Evolutionary conservation across 2,329 filamentous ascomycete species (phyloP).

Genomic region (Claviceps cyperi): DNA sequence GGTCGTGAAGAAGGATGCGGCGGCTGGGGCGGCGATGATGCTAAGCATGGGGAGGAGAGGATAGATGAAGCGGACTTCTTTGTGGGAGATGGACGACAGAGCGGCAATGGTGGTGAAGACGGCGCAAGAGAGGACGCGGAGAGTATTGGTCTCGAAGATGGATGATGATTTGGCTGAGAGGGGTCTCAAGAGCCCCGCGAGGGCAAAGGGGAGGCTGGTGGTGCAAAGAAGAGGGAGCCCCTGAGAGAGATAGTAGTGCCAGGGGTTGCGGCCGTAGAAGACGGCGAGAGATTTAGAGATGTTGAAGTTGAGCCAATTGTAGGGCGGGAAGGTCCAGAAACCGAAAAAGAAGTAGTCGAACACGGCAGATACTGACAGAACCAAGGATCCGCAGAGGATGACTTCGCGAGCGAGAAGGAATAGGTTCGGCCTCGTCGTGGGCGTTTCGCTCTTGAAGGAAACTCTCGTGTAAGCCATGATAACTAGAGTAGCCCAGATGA

Average conservation of each 20-base stretch:
- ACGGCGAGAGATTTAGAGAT: constrained; percentile 73
- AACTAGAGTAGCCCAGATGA: constrained; percentile 66
- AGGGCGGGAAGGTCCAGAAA: constrained; percentile 74
- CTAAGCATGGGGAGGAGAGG: constrained; percentile 80
- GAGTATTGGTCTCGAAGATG: constrained; percentile 18
- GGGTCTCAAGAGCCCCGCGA: constrained; percentile 46
- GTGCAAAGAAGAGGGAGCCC: constrained; percentile 78
- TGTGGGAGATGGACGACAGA: constrained; percentile 76
- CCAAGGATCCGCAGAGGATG: constrained; percentile 44
- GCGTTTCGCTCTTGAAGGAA: constrained; percentile 22
- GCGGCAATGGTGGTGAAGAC: constrained; percentile 43
- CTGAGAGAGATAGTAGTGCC: constrained; percentile 88
- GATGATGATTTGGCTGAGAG: constrained; percentile 15
- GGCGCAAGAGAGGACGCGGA: constrained; percentile 36
- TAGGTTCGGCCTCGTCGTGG: constrained; percentile 28
- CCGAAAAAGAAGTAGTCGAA: constrained; percentile 72
- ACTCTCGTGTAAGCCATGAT: constrained; percentile 28
- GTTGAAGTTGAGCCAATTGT: constrained; percentile 84
- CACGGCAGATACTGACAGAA: constrained; percentile 48
- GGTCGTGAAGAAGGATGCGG: constrained; percentile 49
- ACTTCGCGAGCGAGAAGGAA: constrained; percentile 47
- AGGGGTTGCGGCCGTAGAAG: constrained; percentile 82
- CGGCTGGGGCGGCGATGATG: constrained; percentile 56
- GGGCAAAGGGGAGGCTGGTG: constrained; percentile 64
- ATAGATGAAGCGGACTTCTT: constrained; percentile 95